Base-by-base conservation (phyloP, 257 asterid genomes). In the Scutellaria minor region DNA sequence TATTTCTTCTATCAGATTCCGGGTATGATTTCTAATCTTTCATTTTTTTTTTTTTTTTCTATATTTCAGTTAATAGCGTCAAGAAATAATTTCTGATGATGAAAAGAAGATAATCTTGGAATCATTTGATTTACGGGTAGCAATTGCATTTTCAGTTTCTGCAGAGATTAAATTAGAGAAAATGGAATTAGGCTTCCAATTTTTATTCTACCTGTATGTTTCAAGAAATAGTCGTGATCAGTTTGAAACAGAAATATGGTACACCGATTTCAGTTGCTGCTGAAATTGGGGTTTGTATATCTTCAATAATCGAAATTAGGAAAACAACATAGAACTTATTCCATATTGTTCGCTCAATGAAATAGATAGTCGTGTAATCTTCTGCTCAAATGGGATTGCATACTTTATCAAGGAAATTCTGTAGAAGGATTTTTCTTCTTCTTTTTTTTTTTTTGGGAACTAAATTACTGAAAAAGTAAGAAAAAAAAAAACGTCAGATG, bases 1-100 rank as follows among this genome's bases (percentile, higher is more conserved):
- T 94, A 73, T 94, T 94, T 82, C 89, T 94, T 56, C 91, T 91
- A 11, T 89, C 98, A 4, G 96, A 91, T 90, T 91, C 98, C 69
- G 99, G 99, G 98, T 94, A 87, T 51, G 83, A 68, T 62, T 64
- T 65, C 77, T 41, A 41, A 56, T 72, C 44, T 50, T 20, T 24
- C 40, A 40, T 5, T 7, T 3, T 12, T 7, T 8, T 3, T 12
- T 7, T 8, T 15, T 20, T 18, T 15, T 20, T 53, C 54, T 12
- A 42, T 59, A 5, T 40, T 44, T 20, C 7, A 50, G n/a, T 2
- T 27, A 20, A 12, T 42, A 47, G 52, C 78, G 50, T 47, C 13
- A 12, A 15, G 24, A 62, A 78, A 59, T 66, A 45, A 65, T 6
- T 37, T 13, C 50, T 50, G 53, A 5, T 55, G n/a, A 40, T 61